Conservation (phyloP, 305 asterid species). For the Fraxinus ornus region DNA sequence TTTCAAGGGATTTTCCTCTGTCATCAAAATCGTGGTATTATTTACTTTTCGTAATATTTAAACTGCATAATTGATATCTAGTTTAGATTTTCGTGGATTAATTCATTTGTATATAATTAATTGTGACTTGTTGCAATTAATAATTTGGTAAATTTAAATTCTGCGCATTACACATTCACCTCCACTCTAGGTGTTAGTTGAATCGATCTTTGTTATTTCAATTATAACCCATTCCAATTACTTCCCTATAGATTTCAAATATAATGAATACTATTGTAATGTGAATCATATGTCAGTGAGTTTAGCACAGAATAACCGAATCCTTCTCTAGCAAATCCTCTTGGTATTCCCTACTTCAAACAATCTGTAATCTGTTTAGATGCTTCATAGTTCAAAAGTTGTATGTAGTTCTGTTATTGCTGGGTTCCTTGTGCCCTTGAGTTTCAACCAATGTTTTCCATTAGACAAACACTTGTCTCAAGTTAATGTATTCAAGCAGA, state of each 20-base stretch:
- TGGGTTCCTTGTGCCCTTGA: neutral
- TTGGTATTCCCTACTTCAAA: neutral
- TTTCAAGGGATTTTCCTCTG: too few relatives aligned
- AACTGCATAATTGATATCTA: neutral
- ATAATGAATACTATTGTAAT: neutral
- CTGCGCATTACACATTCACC: neutral
- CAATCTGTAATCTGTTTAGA: neutral
- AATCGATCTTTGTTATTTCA: neutral
- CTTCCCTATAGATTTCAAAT: neutral
- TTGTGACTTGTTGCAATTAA: neutral
- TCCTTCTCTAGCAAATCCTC: neutral
- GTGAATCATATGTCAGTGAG: neutral
- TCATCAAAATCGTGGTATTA: neutral
- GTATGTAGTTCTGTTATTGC: neutral
- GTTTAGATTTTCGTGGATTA: neutral
- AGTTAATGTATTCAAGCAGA: neutral
- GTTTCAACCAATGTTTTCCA: neutral
- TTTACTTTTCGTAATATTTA: neutral
- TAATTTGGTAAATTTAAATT: neutral
- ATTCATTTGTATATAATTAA: neutral
- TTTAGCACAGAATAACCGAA: neutral
- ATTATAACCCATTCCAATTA: neutral
- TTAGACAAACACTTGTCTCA: neutral
- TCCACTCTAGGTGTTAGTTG: neutral
- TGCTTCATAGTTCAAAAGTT: neutral